phyloP scores from a whole-genome alignment of 169 alveolate genomes.

The Plasmodium adleri region DNA sequence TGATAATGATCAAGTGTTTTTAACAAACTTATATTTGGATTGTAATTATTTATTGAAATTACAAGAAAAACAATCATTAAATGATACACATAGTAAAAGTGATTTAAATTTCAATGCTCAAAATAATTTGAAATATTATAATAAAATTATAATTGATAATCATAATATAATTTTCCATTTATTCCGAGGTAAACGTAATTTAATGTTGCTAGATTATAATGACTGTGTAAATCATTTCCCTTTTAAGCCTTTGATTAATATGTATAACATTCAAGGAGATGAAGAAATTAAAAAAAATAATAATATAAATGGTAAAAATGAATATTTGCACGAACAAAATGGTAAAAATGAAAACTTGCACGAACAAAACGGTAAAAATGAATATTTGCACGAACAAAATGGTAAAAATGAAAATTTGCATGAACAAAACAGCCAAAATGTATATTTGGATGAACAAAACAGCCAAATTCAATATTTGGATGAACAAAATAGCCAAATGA shows the following conservation, averaged over 20 bases:
- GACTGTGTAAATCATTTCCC: conserved; percentile 59
- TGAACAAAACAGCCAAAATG: background rate
- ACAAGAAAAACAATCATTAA: conserved; percentile 3
- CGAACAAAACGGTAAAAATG: background rate
- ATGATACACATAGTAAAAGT: background rate
- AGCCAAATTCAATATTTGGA: background rate
- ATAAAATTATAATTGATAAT: conserved; percentile 64
- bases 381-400: too few species aligned
- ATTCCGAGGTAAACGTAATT: conserved; percentile 30
- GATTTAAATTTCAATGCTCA: background rate
- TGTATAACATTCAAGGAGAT: conserved; percentile 19
- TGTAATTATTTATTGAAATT: conserved; percentile 40
- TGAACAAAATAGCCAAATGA: background rate
- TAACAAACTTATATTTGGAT: conserved; percentile 64
- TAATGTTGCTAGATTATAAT: conserved; percentile 24
- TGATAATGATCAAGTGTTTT: conserved; percentile 69
- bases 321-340: background rate
- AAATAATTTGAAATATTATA: conserved; percentile 18
- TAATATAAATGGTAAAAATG: background rate
- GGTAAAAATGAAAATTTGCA: background rate
- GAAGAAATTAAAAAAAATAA: background rate
- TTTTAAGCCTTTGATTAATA: conserved; percentile 33
- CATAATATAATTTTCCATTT: conserved; percentile 65
- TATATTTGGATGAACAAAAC: background rate
- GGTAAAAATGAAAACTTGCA: too few species aligned